Base-by-base conservation (phyloP, 2,329 filamentous ascomycete genomes). In the Canariomyces notabilis region DNA sequence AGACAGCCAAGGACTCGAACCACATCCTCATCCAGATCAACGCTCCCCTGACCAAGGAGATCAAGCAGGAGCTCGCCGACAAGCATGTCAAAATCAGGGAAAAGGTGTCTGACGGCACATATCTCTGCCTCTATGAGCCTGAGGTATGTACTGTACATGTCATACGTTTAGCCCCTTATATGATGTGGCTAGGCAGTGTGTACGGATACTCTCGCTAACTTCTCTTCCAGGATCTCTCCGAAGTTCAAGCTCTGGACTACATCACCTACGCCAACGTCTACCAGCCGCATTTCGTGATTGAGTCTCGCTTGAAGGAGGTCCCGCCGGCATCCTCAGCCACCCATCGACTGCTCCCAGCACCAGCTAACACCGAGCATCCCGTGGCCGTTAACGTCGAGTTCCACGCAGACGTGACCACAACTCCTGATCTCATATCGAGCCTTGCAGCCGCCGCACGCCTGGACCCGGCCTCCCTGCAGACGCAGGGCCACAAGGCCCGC, bases 71-170 rank as follows among this genome's bases (percentile, higher is more conserved):
- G 22, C 37, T 40, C 29, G 20, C 21, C 21, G 37, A 40, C 18
- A 40, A 40, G n/a, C 21, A 40, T 14, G 37, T 29, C 21, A 22
- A 22, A 14, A 15, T 40, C 37, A 20, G 29, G 20, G 37, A 43
- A 20, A 43, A 43, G n/a, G 21, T 43, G 20, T 29, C 41, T 5
- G 32, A 37, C 7, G 20, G 35, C 33, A 36, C 41, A n/a, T 43
- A 43, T 36, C 41, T 43, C 19, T 43, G 33, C 32, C n/a, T 14
- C 15, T 43, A 43, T 15, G n/a, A 33, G 15, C 41, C 41, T 22
- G 15, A 16, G 14, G 37, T 37, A 23, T 37, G 36, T 37, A 26
- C 11, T n/a, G n/a, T n/a, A n/a, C n/a, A n/a, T n/a, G n/a, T n/a
- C n/a, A n/a, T n/a, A n/a, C n/a, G n/a, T n/a, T n/a, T n/a, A n/a